Base-by-base conservation (phyloP, 768 basidiomycete genomes). In the Tricholoma sp. region DNA sequence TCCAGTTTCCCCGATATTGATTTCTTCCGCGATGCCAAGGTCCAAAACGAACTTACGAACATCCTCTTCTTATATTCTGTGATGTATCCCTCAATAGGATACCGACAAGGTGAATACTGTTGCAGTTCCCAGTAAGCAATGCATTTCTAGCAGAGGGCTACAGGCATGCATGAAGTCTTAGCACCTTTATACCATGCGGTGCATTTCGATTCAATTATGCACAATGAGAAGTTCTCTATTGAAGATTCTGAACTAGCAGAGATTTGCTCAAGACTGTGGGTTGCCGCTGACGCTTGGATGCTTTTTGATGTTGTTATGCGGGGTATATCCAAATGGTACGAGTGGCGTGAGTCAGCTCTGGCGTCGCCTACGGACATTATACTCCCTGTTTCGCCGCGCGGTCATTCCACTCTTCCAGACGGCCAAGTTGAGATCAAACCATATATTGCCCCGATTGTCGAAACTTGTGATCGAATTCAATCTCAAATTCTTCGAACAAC, bases 161-260 rank as follows among this genome's bases (percentile, higher is more conserved):
- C 46, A 82, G 96, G 97, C 54, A 98, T 99, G 97, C 97, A 99
- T 66, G 97, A 99, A 67, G 74, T 98, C 8, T 80, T 98, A 19
- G 97, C 95, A 3, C 88, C 92, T 0, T 70, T 98, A 27, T 91
- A 91, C 64, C 84, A 90, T 65, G 87, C 87, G 2, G 76, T 90
- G 56, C 88, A 96, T 69, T 86, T 80, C 63, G 97, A 99, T 72
- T 87, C 94, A 1, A 68, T 93, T 12, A 60, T 72, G 6, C 71
- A 76, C 0, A 59, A 55, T 9, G 71, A 69, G 9, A 57, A 70
- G n/a, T 8, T 19, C 2, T 58, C 62, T 39, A 66, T 66, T 32
- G 60, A 57, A 19, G 63, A 68, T 29, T 74, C 78, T 53, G 62
- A 68, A 9, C 71, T 89, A 32, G 65, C 69, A 32, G 86, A 91